Evolutionary conservation across 1,139 yeast genomes (phyloP), one percentile per base, ranked within the genome.

Genomic region (Yamadazyma dendronema): DNA sequence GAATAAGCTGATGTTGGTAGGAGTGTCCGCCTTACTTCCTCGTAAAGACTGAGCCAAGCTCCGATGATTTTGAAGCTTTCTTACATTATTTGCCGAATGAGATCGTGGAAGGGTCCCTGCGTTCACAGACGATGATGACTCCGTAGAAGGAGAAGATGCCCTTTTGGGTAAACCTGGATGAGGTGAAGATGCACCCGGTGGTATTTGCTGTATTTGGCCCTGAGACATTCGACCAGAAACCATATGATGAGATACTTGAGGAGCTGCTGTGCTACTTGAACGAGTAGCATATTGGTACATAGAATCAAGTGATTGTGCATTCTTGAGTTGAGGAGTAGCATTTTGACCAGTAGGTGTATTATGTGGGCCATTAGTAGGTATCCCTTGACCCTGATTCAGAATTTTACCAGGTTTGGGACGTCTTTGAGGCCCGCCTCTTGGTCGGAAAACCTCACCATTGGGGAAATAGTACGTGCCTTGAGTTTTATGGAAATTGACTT

Each of bases 371-470:
- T 19, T 6, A 9, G 22, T 6, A 7, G 6, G 22, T 19, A 9
- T 6, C 9, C 22, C 22, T 7, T 19, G 22, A 19, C 22, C 22
- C 22, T 7, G 26, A n/a, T 15, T 10, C 21, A 19, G 16, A 12
- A 34, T 34, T 29, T 29, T 34, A 14, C 33, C 30, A 7, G 37
- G 37, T 14, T 24, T 29, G 10, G 14, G 24, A 13, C 33, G 37
- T 61, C 12, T 48, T 49, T 5, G 77, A 77, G 22, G 22, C 39
- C 65, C 56, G 31, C 53, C 52, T 31, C 79, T 51, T 1, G 81
- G 80, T 24, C 74, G 57, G 49, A 75, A 76, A 4, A 74, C 65
- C 49, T 75, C 81, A 34, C 81, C 81, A 50, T 76, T 75, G 10
- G 81, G 80, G 48, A 75, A 76, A 44, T 61, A 67, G 48, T 66